Evolutionary conservation across 1,139 yeast genomes (phyloP).

Genomic region (Groenewaldozyma auringiensis): DNA sequence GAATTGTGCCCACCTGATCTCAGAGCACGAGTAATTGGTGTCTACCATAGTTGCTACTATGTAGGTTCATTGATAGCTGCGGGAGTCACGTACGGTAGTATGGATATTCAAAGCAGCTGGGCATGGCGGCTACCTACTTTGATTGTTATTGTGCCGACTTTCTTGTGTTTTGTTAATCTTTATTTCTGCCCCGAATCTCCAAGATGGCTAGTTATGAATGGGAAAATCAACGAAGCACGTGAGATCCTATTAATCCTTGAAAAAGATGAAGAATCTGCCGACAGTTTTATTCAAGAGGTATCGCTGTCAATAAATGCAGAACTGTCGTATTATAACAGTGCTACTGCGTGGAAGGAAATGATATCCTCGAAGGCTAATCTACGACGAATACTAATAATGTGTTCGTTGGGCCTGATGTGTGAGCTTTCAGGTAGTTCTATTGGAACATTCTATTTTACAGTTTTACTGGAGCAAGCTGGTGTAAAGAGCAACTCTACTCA

Average conservation of each 20-base stretch:
- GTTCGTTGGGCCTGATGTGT: constrained; percentile 5
- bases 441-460: constrained; percentile 7
- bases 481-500: constrained; percentile 4
- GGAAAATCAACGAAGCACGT: neutral
- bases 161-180: neutral
- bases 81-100: constrained; percentile 8
- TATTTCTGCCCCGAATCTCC: constrained; percentile 13
- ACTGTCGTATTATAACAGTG: neutral
- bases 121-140: constrained; percentile 12
- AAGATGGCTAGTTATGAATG: constrained; percentile 9
- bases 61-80: constrained; percentile 7
- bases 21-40: neutral
- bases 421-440: constrained; percentile 6
- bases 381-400: constrained; percentile 4
- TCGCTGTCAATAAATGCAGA: neutral
- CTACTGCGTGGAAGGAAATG: neutral
- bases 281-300: neutral
- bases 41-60: constrained; percentile 1
- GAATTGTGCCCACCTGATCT: constrained; percentile 26
- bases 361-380: constrained; percentile 3
- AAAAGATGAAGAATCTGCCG: neutral
- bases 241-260: neutral
- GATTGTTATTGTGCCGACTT: constrained; percentile 5
- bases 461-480: constrained; percentile 7
- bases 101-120: constrained; percentile 5